Evolutionary conservation across 805 yeast genomes (phyloP).

Genomic region (Saccharomyces jurei): DNA sequence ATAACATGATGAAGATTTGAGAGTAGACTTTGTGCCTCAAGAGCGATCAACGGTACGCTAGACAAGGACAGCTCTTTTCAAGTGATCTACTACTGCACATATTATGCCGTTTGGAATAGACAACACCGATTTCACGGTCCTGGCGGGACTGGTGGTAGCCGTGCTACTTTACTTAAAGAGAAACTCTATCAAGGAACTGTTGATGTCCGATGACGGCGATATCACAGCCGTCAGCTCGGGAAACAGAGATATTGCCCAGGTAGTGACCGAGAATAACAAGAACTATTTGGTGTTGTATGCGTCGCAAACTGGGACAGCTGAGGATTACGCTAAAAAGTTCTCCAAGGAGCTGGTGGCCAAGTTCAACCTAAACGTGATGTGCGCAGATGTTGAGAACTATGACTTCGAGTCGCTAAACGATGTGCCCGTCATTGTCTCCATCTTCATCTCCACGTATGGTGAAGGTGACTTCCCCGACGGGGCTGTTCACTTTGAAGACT

Average conservation of each 20-base stretch:
- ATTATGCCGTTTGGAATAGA: neutral
- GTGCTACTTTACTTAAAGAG: conserved; percentile 60
- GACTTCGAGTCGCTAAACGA: conserved; percentile 72
- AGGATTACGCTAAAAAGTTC: conserved; percentile 86
- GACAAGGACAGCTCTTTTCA: neutral
- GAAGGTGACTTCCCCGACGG: conserved; percentile 98
- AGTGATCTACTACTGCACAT: neutral
- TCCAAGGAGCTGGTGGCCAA: conserved; percentile 80
- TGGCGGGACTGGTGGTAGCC: conserved; percentile 44
- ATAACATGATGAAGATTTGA: neutral
- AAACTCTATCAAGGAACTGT: conserved; percentile 38
- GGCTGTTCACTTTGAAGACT: conserved; percentile 71
- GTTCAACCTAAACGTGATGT: conserved; percentile 75
- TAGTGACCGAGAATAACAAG: conserved; percentile 54
- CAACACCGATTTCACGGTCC: conserved; percentile 47
- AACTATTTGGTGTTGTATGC: conserved; percentile 79
- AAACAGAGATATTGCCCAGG: conserved; percentile 51
- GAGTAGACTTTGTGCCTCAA: neutral
- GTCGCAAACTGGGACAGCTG: conserved; percentile 98
- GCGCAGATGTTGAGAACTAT: conserved; percentile 81
- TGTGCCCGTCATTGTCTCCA: conserved; percentile 56
- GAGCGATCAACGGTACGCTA: neutral
- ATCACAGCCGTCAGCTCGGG: conserved; percentile 32
- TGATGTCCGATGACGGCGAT: conserved; percentile 30
- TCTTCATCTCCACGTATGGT: conserved; percentile 89